phyloP scores from a whole-genome alignment of 1,284 basidiomycete genomes.

The Tausonia pullulans region DNA sequence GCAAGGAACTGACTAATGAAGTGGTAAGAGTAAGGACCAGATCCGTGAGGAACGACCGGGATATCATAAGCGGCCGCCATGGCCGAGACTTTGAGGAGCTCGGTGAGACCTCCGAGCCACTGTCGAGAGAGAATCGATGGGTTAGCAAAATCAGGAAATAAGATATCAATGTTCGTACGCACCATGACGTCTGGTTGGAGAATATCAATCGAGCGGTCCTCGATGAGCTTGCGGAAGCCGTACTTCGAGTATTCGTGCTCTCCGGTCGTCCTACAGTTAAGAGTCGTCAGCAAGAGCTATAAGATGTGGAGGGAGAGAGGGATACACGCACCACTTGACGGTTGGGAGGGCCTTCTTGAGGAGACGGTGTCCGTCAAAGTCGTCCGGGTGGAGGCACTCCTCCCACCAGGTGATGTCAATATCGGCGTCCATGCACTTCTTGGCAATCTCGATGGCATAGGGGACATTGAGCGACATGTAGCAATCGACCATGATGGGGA shows the following conservation, averaged over 20 bases:
- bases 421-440: conserved; percentile 37
- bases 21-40: conserved; percentile 37
- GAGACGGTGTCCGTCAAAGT: conserved; percentile 29
- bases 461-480: conserved; percentile 35
- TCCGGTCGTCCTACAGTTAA: conserved; percentile 36
- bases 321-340: conserved; percentile 34
- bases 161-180: not conserved
- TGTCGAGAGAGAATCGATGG: not conserved
- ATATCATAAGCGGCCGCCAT: conserved; percentile 40
- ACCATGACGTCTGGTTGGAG: conserved; percentile 44
- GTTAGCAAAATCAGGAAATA: not conserved
- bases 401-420: conserved; percentile 46
- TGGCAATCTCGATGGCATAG: conserved; percentile 42
- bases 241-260: conserved; percentile 46
- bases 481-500: conserved; percentile 44
- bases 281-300: not conserved
- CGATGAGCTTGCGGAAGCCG: conserved; percentile 45
- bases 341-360: conserved; percentile 40
- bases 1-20: conserved; percentile 27
- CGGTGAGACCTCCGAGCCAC: conserved; percentile 42
- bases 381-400: conserved; percentile 41
- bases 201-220: conserved; percentile 41
- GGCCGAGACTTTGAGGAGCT: conserved; percentile 43
- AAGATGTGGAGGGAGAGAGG: no score
- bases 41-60: conserved; percentile 45